These are phyloP conservation scores for Claviceps cyperi DNA, from an alignment of 2,329 filamentous ascomycete genomes.

Conservation along the genomic window DNA sequence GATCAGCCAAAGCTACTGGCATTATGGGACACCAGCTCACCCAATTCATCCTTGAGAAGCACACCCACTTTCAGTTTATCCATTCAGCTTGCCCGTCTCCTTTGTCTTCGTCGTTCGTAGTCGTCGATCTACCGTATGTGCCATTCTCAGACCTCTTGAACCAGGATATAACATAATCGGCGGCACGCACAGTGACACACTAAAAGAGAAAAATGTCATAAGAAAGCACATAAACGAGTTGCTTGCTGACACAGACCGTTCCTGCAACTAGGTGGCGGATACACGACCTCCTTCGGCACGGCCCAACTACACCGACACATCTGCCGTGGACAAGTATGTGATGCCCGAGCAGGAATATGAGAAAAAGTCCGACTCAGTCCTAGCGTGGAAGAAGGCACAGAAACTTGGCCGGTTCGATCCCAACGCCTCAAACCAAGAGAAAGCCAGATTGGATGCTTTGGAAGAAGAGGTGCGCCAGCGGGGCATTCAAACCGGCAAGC, in stretches of 20 bases:
- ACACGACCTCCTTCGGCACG: conserved; percentile 61
- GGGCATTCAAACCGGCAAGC: conserved; percentile 47
- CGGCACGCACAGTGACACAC: background rate
- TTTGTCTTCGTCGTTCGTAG: background rate
- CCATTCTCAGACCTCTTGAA: background rate
- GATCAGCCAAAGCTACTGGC: no score
- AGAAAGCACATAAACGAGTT: background rate
- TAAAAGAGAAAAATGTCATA: background rate
- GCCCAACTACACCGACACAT: conserved; percentile 68
- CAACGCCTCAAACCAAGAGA: conserved; percentile 56
- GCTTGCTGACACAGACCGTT: conserved; percentile 15
- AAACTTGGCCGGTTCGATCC: conserved; percentile 96
- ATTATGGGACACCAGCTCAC: no score
- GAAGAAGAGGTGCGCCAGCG: conserved; percentile 55
- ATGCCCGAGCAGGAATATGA: conserved; percentile 82
- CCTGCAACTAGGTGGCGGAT: conserved; percentile 52
- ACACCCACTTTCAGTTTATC: no score
- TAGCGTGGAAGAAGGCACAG: conserved; percentile 90
- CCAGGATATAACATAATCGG: background rate
- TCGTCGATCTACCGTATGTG: background rate
- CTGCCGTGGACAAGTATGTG: conserved; percentile 74
- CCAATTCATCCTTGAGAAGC: no score
- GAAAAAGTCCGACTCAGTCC: conserved; percentile 70
- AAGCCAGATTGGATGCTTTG: conserved; percentile 55
- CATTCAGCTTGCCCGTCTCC: background rate